A percentile compares a stretch with the other conserved stretches of the same genome.
Evolutionary conservation across 2,329 filamentous ascomycete genomes (phyloP).

Genomic region (Colletotrichum chlorophyti): DNA sequence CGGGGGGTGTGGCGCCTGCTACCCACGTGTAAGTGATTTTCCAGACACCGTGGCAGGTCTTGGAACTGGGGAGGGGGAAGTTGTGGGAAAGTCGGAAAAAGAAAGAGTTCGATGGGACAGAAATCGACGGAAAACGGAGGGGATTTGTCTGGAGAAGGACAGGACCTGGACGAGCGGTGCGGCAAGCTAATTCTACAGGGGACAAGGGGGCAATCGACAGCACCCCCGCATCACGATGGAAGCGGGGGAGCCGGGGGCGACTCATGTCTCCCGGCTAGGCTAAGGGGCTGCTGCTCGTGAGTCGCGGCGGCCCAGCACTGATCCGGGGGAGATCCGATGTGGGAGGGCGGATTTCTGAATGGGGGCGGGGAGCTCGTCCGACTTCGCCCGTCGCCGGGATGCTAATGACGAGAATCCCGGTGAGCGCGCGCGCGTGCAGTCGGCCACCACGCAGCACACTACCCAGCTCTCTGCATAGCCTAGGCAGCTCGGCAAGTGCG

Average conservation of each 20-base stretch:
- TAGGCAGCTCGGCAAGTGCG: too few relatives aligned
- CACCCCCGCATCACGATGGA: not conserved
- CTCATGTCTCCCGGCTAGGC: too few relatives aligned
- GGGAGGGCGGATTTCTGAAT: too few relatives aligned
- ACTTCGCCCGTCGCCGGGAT: too few relatives aligned
- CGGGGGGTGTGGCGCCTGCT: too few relatives aligned
- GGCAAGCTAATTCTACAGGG: slow-evolving; percentile 1
- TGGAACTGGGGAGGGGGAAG: not conserved
- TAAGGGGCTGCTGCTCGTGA: not conserved
- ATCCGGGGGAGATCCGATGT: slow-evolving; percentile 2
- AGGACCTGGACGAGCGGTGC: not conserved
- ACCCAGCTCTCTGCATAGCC: too few relatives aligned
- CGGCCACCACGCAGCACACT: too few relatives aligned
- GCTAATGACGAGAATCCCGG: too few relatives aligned
- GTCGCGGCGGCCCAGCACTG: not conserved
- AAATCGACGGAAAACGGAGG: slow-evolving; percentile 22
- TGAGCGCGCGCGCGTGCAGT: too few relatives aligned
- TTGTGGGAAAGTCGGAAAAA: slow-evolving; percentile 22
- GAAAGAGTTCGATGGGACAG: slow-evolving; percentile 6
- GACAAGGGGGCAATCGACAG: not conserved
- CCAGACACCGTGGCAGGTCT: not conserved
- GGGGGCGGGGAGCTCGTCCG: too few relatives aligned
- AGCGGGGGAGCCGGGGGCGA: not conserved
- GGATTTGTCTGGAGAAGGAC: slow-evolving; percentile 20
- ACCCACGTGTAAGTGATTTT: too few relatives aligned